Conservation (phyloP, 2,329 filamentous ascomycete genomes). For the Aspergillus ibericus region DNA sequence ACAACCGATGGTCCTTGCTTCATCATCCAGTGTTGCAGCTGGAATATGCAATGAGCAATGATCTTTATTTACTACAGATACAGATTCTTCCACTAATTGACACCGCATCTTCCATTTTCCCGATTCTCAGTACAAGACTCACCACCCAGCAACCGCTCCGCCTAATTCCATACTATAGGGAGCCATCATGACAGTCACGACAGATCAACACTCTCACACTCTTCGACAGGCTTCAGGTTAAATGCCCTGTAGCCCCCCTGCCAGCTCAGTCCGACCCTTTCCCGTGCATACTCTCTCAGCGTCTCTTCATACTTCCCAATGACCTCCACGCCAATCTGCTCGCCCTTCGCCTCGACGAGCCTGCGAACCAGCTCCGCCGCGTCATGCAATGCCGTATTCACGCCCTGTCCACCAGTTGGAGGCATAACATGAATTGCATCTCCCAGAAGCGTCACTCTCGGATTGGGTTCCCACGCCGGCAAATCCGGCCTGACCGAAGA, state of each 20-base stretch:
- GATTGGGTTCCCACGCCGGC: not conserved
- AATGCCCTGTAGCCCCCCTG: constrained; percentile 23
- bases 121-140: too few species aligned
- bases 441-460: constrained; percentile 44
- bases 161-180: too few species aligned
- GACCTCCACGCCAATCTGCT: not conserved
- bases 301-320: constrained; percentile 21
- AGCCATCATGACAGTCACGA: not conserved
- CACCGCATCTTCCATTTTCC: too few species aligned
- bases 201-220: constrained; percentile 16
- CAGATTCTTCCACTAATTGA: too few species aligned
- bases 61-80: too few species aligned
- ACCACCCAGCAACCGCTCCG: too few species aligned
- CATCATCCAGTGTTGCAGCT: too few species aligned
- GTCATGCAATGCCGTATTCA: constrained; percentile 44
- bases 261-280: constrained; percentile 23
- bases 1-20: too few species aligned
- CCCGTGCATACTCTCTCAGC: constrained; percentile 22
- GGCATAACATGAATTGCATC: constrained; percentile 51
- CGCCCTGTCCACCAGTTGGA: constrained; percentile 48
- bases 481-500: constrained; percentile 2
- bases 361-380: not conserved
- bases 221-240: constrained; percentile 19
- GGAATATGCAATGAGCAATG: too few species aligned
- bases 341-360: not conserved